A percentile compares a stretch with the other conserved stretches of the same genome.
Evolutionary conservation across 2,329 filamentous ascomycete species (phyloP).

Genomic region (Neopestalotiopsis sp.): DNA sequence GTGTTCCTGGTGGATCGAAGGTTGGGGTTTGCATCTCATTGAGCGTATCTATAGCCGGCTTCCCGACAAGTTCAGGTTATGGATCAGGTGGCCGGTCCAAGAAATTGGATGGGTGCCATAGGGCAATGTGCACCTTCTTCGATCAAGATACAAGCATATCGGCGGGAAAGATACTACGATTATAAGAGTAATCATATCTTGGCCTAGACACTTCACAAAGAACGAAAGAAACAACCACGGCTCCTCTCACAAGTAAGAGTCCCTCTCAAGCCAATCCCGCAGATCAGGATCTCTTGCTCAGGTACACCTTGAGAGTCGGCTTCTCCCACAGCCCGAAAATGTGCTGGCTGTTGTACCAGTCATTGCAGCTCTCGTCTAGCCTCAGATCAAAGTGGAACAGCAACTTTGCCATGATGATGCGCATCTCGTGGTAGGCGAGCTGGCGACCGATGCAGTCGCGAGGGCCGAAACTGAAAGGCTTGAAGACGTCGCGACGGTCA

Average conservation of each 20-base stretch:
- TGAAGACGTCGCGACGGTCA: constrained; percentile 28
- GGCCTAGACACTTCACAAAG: too few relatives aligned
- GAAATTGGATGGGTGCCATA: constrained; percentile 12
- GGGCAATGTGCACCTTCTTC: too few relatives aligned
- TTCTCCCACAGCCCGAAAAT: constrained; percentile 33
- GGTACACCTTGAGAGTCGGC: constrained; percentile 28
- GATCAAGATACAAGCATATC: too few relatives aligned
- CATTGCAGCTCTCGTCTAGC: constrained; percentile 26
- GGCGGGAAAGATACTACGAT: too few relatives aligned
- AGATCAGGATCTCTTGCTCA: not conserved
- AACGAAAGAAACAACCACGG: too few relatives aligned
- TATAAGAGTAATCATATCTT: too few relatives aligned
- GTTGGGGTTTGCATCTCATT: constrained; percentile 12
- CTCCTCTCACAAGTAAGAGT: too few relatives aligned
- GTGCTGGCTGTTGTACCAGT: constrained; percentile 30
- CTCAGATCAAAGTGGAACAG: constrained; percentile 33
- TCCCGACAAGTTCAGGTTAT: not conserved
- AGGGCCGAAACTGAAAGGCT: constrained; percentile 23
- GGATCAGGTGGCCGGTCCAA: constrained; percentile 11
- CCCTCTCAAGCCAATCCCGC: too few relatives aligned
- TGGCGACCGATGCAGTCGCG: constrained; percentile 29
- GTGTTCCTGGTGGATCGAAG: constrained; percentile 6
- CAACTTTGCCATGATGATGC: constrained; percentile 31
- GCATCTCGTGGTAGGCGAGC: constrained; percentile 33
- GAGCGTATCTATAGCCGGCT: constrained; percentile 2